Conservation (phyloP, 148 eudicot genomes). For the Camellia japonica region DNA sequence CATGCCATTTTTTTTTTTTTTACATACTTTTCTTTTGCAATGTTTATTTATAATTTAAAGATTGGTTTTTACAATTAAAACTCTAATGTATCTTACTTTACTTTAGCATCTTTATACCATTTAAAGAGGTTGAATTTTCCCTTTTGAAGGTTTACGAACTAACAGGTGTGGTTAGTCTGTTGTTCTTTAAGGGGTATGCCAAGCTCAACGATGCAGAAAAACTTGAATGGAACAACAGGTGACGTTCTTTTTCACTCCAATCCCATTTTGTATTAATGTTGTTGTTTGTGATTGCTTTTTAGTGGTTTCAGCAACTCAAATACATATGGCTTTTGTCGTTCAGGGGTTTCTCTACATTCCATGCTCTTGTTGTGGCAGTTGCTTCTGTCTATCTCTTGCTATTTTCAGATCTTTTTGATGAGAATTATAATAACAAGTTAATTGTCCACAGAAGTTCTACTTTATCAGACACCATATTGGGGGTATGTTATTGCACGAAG, state of each 20-base stretch:
- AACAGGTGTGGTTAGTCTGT: slow-evolving; percentile 38
- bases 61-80: background rate
- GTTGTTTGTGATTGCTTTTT: background rate
- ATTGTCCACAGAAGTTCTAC: slow-evolving; percentile 36
- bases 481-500: slow-evolving; percentile 32
- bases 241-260: slow-evolving; percentile 2
- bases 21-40: background rate
- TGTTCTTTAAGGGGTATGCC: slow-evolving; percentile 35
- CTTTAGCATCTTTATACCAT: slow-evolving; percentile 1
- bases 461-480: slow-evolving; percentile 41
- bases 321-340: background rate
- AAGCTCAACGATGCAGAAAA: slow-evolving; percentile 34
- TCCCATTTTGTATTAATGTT: background rate
- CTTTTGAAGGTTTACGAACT: slow-evolving; percentile 47
- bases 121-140: slow-evolving; percentile 23
- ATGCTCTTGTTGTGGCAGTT: slow-evolving; percentile 43
- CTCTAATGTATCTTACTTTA: background rate
- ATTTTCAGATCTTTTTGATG: slow-evolving; percentile 38
- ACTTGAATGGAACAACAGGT: slow-evolving; percentile 57
- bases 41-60: background rate
- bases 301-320: slow-evolving; percentile 7
- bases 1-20: too few relatives aligned
- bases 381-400: slow-evolving; percentile 47
- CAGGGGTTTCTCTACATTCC: slow-evolving; percentile 62
- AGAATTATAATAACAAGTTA: slow-evolving; percentile 16